Conservation (phyloP, 495 filamentous ascomycete species). For the Neurospora discreta region DNA sequence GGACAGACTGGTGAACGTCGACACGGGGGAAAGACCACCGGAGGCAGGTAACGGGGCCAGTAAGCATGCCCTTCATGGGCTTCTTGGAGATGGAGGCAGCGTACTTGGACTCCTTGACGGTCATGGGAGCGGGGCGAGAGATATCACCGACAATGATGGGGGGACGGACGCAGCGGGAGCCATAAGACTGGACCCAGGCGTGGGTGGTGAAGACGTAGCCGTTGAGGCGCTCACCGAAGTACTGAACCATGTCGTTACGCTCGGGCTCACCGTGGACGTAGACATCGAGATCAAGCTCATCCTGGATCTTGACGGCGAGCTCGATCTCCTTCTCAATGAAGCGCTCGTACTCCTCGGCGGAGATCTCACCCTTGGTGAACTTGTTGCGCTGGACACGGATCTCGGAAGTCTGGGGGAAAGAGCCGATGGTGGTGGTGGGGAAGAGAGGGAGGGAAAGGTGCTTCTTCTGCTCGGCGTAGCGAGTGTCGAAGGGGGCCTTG, state of each 20-base stretch:
- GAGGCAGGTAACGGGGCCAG: constrained; percentile 94
- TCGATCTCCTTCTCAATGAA: constrained; percentile 98
- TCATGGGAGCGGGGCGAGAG: constrained; percentile 92
- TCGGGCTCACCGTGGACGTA: constrained; percentile 97
- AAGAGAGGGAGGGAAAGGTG: constrained; percentile 86
- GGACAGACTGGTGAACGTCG: constrained; percentile 95
- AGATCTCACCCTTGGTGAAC: constrained; percentile 97
- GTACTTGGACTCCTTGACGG: constrained; percentile 99
- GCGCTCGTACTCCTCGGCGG: constrained; percentile 79
- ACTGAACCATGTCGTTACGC: constrained; percentile 99
- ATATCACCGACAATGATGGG: constrained; percentile 98
- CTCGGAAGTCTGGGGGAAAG: constrained; percentile 97
- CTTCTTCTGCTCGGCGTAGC: constrained; percentile 76
- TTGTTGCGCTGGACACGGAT: constrained; percentile 93
- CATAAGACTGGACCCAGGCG: constrained; percentile 97
- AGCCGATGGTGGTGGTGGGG: constrained; percentile 98
- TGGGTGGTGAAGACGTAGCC: constrained; percentile 99
- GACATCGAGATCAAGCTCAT: constrained; percentile 88
- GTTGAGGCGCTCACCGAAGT: constrained; percentile 93
- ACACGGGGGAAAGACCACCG: constrained; percentile 99
- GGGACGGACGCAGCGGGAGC: constrained; percentile 93
- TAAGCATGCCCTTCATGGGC: constrained; percentile 99
- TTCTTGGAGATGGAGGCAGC: constrained; percentile 91
- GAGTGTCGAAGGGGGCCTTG: constrained; percentile 71
- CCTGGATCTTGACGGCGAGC: constrained; percentile 87